Conservation (phyloP, 495 filamentous ascomycete species). For the Elaphomyces granulatus region DNA sequence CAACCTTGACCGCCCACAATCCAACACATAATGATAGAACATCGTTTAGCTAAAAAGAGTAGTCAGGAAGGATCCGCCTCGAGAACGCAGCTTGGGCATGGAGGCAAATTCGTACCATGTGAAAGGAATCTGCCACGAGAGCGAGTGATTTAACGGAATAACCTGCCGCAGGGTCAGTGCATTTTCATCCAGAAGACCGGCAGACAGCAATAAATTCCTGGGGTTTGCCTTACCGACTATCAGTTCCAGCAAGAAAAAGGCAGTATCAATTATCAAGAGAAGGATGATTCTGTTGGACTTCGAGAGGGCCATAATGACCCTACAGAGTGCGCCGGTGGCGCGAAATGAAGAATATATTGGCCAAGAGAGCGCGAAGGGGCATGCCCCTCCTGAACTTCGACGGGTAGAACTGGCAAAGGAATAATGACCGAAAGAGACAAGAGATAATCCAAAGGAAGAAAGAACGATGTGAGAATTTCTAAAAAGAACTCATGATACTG, state of each 20-base stretch:
- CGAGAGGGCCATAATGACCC: conserved; percentile 74
- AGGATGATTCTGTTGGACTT: conserved; percentile 86
- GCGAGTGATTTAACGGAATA: conserved; percentile 81
- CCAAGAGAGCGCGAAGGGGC: too few relatives aligned
- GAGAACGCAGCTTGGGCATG: too few relatives aligned
- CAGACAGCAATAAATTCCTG: too few relatives aligned
- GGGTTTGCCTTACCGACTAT: conserved; percentile 52
- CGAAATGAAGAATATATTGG: too few relatives aligned
- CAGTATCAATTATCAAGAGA: conserved; percentile 76
- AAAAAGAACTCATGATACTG: too few relatives aligned
- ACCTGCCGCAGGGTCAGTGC: conserved; percentile 29
- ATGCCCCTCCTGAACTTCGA: too few relatives aligned
- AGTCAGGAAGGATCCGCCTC: conserved; percentile 2
- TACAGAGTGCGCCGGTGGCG: conserved; percentile 9
- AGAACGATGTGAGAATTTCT: too few relatives aligned
- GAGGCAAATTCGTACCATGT: conserved; percentile 78
- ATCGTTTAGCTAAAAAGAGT: conserved; percentile 58
- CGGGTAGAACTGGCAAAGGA: too few relatives aligned
- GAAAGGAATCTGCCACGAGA: conserved; percentile 90
- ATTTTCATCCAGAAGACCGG: neutral
- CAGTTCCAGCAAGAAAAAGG: conserved; percentile 83
- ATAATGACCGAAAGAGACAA: too few relatives aligned
- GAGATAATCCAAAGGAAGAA: too few relatives aligned
- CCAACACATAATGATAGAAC: conserved; percentile 86
- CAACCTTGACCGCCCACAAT: conserved; percentile 87